phyloP scores from a whole-genome alignment of 257 asterid species.

The Nicotiana otophora region DNA sequence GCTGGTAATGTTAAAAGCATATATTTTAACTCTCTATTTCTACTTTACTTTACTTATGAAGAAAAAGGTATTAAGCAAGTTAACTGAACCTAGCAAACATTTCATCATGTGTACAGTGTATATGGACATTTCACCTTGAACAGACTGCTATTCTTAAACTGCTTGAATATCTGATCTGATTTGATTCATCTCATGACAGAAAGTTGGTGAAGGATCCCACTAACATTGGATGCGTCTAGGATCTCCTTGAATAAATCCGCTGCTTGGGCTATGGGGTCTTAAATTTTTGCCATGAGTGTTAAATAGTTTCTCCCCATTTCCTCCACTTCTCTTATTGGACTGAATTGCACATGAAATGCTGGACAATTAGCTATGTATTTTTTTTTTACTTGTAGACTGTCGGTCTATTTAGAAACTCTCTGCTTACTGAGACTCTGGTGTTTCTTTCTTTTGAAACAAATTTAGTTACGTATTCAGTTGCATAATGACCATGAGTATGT shows the following conservation, averaged over 20 bases:
- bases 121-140: neutral
- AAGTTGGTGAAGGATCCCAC: constrained; percentile 7
- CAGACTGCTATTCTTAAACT: neutral
- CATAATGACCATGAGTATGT: neutral
- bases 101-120: neutral
- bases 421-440: no score
- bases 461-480: neutral
- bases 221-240: neutral
- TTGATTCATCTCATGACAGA: neutral
- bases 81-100: neutral
- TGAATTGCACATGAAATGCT: neutral
- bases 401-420: neutral
- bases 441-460: neutral
- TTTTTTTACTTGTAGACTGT: neutral
- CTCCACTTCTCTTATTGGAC: neutral
- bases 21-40: neutral
- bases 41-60: neutral
- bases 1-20: neutral
- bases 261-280: neutral
- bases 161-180: neutral
- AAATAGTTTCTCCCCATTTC: neutral
- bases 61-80: neutral
- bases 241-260: neutral
- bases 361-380: neutral
- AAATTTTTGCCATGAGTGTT: neutral